Base-by-base conservation (phyloP, 1,284 basidiomycete genomes). In the Moesziomyces parantarcticus region DNA sequence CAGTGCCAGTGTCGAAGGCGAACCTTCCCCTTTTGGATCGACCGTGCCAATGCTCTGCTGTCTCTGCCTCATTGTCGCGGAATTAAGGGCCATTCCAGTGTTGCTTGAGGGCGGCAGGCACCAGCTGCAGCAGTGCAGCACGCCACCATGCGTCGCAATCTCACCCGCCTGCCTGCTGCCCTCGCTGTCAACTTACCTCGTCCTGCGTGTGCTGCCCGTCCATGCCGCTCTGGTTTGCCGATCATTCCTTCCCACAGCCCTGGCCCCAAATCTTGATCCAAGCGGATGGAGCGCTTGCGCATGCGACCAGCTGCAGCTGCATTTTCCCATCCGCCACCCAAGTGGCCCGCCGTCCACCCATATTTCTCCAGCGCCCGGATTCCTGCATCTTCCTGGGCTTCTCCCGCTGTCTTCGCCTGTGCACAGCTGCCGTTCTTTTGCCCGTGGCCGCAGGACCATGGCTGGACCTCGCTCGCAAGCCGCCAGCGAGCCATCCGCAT, bases 211-310 rank as follows among this genome's bases (percentile, higher is more conserved):
- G 22, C 49, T 50, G 36, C 16, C 23, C n/a, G 29, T 10, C 20
- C 18, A 20, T 20, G 25, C 11, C 20, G 40, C 6, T 26, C 29
- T 21, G 41, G 26, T n/a, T 21, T 25, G 58, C 32, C 55, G 54
- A 52, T 58, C 61, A 29, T n/a, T 20, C 21, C 45, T 63, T 57
- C 60, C 60, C 60, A 57, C 51, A 45, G 39, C 50, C 54, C 49
- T 63, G 42, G 20, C 50, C 45, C 26, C 44, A 39, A 32, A 20
- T 56, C 48, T 25, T 18, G 46, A 61, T 45, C 51, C 58, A 46
- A 49, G 50, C 13, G 26, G 46, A 51, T 51, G 44, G 42, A 46
- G 48, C 48, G 48, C 53, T 34, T 39, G 36, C 18, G 36, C 36
- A 39, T 39, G 36, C 36, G 36, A 39, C 18, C 36, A 14, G n/a